A percentile compares a stretch with the other conserved stretches of the same genome.
Evolutionary conservation across 176 grass and related monocot genomes (phyloP).

Genomic region (Hsuehochloa calcarea): DNA sequence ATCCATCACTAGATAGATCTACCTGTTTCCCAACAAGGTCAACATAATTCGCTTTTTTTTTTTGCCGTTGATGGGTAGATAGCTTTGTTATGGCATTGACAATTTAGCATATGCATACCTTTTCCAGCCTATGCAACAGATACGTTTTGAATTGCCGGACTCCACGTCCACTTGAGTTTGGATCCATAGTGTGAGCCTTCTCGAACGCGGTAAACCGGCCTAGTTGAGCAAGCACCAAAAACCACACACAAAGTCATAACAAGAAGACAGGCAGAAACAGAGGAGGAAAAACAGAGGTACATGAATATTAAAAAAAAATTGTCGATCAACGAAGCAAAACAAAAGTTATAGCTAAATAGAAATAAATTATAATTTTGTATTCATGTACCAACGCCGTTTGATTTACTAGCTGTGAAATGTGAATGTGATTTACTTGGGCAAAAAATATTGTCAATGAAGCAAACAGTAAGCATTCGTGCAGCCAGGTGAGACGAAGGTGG

Average conservation of each 20-base stretch:
- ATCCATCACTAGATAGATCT: no score
- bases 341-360: neutral
- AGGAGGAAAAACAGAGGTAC: neutral
- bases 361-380: neutral
- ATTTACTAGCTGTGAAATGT: neutral
- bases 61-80: neutral
- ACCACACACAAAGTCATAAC: neutral
- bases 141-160: slow-evolving; percentile 96
- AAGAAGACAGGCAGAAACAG: neutral
- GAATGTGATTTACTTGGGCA: neutral
- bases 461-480: neutral
- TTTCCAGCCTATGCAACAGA: slow-evolving; percentile 79
- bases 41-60: neutral
- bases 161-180: slow-evolving; percentile 57
- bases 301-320: neutral
- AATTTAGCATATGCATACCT: slow-evolving; percentile 46
- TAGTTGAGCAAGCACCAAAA: slow-evolving; percentile 29
- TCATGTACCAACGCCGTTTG: neutral
- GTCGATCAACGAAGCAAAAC: neutral
- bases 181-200: slow-evolving; percentile 75
- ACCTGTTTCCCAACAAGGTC: neutral
- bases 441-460: neutral
- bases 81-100: neutral
- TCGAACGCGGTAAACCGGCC: slow-evolving; percentile 89
- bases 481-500: no score